Conservation (phyloP, 1,139 yeast species). For the Suhomyces yuchorum region DNA sequence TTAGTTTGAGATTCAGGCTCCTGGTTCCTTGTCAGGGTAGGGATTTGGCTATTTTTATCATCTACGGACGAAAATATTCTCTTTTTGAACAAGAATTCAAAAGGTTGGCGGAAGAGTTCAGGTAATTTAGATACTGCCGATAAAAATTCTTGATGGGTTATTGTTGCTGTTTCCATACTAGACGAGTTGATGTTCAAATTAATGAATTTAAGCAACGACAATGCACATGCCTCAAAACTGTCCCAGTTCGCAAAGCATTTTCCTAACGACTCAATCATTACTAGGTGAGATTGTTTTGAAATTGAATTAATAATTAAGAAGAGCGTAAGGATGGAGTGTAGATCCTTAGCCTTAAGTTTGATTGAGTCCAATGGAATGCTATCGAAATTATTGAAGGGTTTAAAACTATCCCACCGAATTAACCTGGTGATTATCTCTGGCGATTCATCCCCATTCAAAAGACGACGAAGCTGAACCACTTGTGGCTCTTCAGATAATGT, state of each 20-base stretch:
- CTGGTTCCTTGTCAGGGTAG: not conserved
- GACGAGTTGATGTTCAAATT: slow-evolving; percentile 29
- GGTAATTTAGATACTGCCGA: slow-evolving; percentile 34
- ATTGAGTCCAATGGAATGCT: slow-evolving; percentile 33
- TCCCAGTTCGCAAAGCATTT: slow-evolving; percentile 31
- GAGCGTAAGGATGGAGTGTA: slow-evolving; percentile 43
- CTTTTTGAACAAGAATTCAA: slow-evolving; percentile 38
- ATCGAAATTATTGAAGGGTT: slow-evolving; percentile 24
- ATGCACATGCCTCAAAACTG: slow-evolving; percentile 35
- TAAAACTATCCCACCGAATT: slow-evolving; percentile 29
- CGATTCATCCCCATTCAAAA: slow-evolving; percentile 15
- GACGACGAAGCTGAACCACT: slow-evolving; percentile 15
- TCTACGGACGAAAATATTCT: slow-evolving; percentile 20
- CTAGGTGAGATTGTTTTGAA: slow-evolving; percentile 29
- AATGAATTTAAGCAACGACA: slow-evolving; percentile 48
- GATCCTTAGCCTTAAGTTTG: slow-evolving; percentile 33
- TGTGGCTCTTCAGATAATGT: slow-evolving; percentile 9
- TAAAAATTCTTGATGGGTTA: slow-evolving; percentile 40
- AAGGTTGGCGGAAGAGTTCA: slow-evolving; percentile 38
- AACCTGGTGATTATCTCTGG: slow-evolving; percentile 19
- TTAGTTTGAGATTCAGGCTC: not conserved
- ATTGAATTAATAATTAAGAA: slow-evolving; percentile 35
- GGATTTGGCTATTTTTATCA: slow-evolving; percentile 1
- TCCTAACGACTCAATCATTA: slow-evolving; percentile 18
- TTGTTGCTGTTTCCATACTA: slow-evolving; percentile 22